Evolutionary conservation across 768 basidiomycete genomes (phyloP), one percentile per base, ranked within the genome.

Genomic region (Auriculariales sp.): DNA sequence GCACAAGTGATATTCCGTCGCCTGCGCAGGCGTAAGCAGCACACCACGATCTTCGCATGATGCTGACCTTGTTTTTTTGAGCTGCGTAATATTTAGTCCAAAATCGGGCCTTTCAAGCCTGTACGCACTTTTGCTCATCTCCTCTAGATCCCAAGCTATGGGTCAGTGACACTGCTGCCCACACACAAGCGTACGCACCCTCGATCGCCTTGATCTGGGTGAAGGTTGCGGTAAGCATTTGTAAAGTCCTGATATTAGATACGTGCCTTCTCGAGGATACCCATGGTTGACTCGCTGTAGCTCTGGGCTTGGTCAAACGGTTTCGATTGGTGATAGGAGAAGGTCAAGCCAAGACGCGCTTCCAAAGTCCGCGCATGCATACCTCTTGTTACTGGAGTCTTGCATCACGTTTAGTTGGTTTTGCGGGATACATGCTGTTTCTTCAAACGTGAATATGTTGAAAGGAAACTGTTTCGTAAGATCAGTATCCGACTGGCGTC

Each of bases 1-100:
- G 36, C 91, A 91, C 47, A 95, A 74, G 67, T 94, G 92, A 59
- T 93, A 93, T 62, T 93, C 90, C 46, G 90, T 94, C 46, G 90
- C 90, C 85, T 89, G 59, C 32, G 55, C 47, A 49, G 19, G 44
- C 44, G 31, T 51, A 28, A 32, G 50, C 19, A 39, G 9, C 24
- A 45, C 34, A 60, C 53, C 47, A 52, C 28, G 46, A 9, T 10
- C 14, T 36, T 42, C 22, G 28, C 5, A 44, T 49, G 39, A 49
- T 50, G 17, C 58, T 62, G 54, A 82, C 91, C 76, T 89, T 94
- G 66, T 97, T 97, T 72, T 97, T 97, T 69, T 94, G 91, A 46
- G 90, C 88, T 91, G 49, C 35, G 52, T 15, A 33, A 12, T 25
- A 52, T 31, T 30, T 12, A 28, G 4, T 24, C 25, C 11, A 34